phyloP scores from a whole-genome alignment of 352 stramenopile species.

The Elongisporangium senticosum region DNA sequence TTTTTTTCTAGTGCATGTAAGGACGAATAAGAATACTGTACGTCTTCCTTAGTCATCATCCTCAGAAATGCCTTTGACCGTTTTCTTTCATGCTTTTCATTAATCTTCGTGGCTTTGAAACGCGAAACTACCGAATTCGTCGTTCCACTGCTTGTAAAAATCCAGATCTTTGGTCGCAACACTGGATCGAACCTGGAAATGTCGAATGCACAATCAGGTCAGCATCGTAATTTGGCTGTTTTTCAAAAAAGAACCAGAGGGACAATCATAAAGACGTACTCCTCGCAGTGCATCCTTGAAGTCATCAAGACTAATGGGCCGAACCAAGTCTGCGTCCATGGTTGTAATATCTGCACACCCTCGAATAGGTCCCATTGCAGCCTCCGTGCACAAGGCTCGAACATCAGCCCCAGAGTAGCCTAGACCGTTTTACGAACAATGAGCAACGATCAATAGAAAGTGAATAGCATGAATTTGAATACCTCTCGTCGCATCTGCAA shows the following conservation, averaged over 20 bases:
- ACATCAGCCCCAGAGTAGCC: constrained; percentile 98
- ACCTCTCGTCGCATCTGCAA: constrained; percentile 86
- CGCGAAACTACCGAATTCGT: constrained; percentile 88
- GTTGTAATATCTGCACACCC: constrained; percentile 77
- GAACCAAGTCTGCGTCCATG: constrained; percentile 88
- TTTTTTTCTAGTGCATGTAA: constrained; percentile 9
- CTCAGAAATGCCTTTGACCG: neutral
- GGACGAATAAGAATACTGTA: constrained; percentile 1
- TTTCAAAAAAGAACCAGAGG: neutral
- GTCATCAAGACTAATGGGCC: constrained; percentile 93
- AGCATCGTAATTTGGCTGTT: constrained; percentile 1
- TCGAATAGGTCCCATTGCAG: constrained; percentile 96
- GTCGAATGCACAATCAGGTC: neutral
- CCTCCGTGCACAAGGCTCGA: constrained; percentile 95
- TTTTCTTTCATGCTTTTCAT: neutral
- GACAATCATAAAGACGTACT: constrained; percentile 23
- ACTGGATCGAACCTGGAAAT: constrained; percentile 87
- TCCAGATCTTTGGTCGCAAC: constrained; percentile 93
- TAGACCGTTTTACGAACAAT: constrained; percentile 6
- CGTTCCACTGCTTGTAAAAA: constrained; percentile 92
- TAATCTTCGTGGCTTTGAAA: constrained; percentile 65
- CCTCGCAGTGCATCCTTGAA: constrained; percentile 92
- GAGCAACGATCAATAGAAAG: neutral
- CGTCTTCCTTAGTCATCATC: constrained; percentile 8
- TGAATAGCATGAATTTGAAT: constrained; percentile 1